phyloP scores from a whole-genome alignment of 164 flowering plant genomes.

The Vitis labrusca region DNA sequence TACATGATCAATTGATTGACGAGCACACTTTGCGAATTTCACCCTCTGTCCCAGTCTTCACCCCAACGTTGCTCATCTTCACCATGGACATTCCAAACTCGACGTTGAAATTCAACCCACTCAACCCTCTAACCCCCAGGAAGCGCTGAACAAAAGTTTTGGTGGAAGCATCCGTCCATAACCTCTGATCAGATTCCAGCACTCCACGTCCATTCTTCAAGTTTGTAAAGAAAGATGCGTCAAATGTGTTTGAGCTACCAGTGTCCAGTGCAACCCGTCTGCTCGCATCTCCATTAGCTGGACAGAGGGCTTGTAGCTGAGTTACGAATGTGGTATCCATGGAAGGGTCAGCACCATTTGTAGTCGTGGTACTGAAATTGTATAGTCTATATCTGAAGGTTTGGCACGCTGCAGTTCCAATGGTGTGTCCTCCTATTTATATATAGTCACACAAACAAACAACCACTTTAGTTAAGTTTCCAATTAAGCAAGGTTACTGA shows the following conservation, averaged over 20 bases:
- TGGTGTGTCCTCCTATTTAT: slow-evolving; percentile 59
- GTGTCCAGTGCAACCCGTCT: slow-evolving; percentile 44
- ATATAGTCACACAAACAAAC: background rate
- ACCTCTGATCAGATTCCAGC: slow-evolving; percentile 57
- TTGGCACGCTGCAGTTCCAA: slow-evolving; percentile 61
- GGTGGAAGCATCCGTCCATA: slow-evolving; percentile 49
- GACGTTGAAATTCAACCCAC: slow-evolving; percentile 30
- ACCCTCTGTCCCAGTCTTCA: slow-evolving; percentile 47
- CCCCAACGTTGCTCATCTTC: slow-evolving; percentile 60
- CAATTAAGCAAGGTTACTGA: too few species aligned
- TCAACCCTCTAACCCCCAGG: slow-evolving; percentile 30
- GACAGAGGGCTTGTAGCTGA: slow-evolving; percentile 42
- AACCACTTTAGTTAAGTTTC: too few species aligned
- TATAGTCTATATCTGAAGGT: slow-evolving; percentile 52
- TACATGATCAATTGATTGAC: slow-evolving; percentile 31
- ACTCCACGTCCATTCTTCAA: slow-evolving; percentile 43
- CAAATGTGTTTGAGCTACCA: slow-evolving; percentile 40
- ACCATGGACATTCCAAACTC: slow-evolving; percentile 63
- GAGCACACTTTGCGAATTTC: slow-evolving; percentile 60
- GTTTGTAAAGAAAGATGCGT: slow-evolving; percentile 38
- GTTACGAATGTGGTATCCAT: slow-evolving; percentile 42
- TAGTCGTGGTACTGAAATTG: slow-evolving; percentile 36
- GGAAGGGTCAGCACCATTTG: slow-evolving; percentile 43
- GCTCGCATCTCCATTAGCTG: slow-evolving; percentile 37
- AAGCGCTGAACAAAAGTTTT: slow-evolving; percentile 32